Conservation (phyloP, 345 rosid genomes). For the Rhodamnia argentea region DNA sequence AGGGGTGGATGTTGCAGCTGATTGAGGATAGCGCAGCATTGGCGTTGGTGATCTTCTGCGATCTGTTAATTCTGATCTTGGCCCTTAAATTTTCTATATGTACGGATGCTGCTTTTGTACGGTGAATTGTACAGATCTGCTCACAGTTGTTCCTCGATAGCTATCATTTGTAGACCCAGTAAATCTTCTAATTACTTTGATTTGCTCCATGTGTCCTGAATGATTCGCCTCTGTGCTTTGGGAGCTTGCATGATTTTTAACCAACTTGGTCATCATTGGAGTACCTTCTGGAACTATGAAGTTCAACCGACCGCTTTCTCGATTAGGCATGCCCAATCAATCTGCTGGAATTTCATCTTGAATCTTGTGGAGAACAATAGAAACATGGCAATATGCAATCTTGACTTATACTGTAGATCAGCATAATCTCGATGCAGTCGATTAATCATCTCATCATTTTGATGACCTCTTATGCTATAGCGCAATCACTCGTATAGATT, state of each 20-base stretch:
- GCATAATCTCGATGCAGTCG: background rate
- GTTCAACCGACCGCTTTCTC: background rate
- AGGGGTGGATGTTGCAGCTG: conserved; percentile 73
- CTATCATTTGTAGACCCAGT: conserved; percentile 1
- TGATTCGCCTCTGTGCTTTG: background rate
- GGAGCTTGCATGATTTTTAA: background rate
- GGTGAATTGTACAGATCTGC: conserved; percentile 24
- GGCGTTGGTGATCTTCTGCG: background rate
- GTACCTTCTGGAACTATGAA: background rate
- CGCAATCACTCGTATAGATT: no score
- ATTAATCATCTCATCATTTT: background rate
- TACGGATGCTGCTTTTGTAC: background rate
- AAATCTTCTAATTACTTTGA: background rate
- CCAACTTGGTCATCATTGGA: background rate
- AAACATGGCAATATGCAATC: background rate
- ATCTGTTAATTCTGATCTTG: background rate
- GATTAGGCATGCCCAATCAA: background rate
- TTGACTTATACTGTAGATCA: background rate
- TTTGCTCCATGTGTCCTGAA: background rate
- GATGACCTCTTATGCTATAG: background rate
- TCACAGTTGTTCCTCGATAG: background rate
- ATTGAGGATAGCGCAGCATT: background rate
- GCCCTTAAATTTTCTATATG: background rate
- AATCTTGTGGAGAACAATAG: background rate
- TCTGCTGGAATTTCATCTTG: background rate